phyloP scores from a whole-genome alignment of 768 basidiomycete species.

The Lenzites betulinus region DNA sequence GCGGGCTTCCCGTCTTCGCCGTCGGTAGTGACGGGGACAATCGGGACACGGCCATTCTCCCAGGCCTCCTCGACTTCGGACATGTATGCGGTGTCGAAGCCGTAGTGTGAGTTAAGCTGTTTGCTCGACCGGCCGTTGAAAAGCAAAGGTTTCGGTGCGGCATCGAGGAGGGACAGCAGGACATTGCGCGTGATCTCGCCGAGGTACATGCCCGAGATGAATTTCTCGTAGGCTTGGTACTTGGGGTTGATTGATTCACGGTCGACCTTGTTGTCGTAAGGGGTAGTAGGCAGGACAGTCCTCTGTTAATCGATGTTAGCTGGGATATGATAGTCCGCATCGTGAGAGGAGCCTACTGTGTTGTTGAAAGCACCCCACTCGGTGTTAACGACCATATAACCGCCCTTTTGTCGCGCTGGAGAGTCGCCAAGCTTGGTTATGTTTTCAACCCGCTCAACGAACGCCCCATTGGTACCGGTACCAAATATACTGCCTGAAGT shows the following conservation, averaged over 20 bases:
- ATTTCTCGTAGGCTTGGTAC: constrained; percentile 95
- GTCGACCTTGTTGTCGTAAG: constrained; percentile 91
- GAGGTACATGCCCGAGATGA: constrained; percentile 98
- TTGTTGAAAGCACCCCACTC: constrained; percentile 99
- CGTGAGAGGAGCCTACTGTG: constrained; percentile 51
- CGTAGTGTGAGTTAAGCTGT: constrained; percentile 86
- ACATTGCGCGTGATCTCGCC: constrained; percentile 91
- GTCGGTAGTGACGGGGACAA: constrained; percentile 5
- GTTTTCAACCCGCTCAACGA: constrained; percentile 84
- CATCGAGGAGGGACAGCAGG: constrained; percentile 79
- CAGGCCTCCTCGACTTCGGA: constrained; percentile 81
- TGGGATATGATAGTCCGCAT: neutral
- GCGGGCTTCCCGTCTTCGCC: constrained; percentile 2
- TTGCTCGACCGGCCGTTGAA: constrained; percentile 79
- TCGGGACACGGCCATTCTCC: constrained; percentile 36
- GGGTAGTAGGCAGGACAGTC: constrained; percentile 79
- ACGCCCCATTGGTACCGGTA: constrained; percentile 98
- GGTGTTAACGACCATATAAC: constrained; percentile 92
- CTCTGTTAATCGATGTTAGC: constrained; percentile 47
- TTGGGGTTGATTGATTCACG: constrained; percentile 92
- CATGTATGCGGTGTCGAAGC: constrained; percentile 92
- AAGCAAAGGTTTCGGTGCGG: constrained; percentile 66
- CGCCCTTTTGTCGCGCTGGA: constrained; percentile 58
- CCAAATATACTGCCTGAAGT: constrained; percentile 82
- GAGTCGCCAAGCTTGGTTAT: constrained; percentile 80